These are phyloP conservation scores for Solanum chmielewskii DNA, from an alignment of 257 asterid genomes.

Conservation along the genomic window DNA sequence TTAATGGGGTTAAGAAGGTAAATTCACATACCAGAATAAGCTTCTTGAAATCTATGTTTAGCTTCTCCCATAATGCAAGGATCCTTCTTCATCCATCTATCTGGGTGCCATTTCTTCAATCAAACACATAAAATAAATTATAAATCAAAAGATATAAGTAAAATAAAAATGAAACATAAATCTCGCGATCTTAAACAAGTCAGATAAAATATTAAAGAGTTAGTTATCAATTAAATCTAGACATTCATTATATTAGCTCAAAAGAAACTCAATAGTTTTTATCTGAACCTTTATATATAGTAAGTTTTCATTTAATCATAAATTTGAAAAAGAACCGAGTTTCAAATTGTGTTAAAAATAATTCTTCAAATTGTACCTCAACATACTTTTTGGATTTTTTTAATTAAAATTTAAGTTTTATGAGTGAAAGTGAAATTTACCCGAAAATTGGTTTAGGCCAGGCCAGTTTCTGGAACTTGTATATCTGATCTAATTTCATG, in stretches of 20 bases:
- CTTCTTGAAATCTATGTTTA: conserved; percentile 33
- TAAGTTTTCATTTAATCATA: background rate
- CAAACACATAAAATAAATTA: background rate
- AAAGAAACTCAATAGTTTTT: background rate
- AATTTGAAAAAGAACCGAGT: background rate
- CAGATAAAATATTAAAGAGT: background rate
- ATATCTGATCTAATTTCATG: background rate
- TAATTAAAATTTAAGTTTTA: background rate
- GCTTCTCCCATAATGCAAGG: conserved; percentile 17
- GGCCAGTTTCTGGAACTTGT: background rate
- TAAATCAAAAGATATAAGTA: background rate
- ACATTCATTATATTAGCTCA: background rate
- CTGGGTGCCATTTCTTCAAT: conserved; percentile 42
- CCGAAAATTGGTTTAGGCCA: background rate
- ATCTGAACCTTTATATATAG: background rate
- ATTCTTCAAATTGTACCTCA: background rate
- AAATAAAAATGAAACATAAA: background rate
- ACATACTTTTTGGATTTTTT: background rate
- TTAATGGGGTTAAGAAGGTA: background rate
- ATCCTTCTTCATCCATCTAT: conserved; percentile 23
- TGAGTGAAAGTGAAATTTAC: background rate
- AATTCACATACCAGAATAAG: conserved; percentile 26
- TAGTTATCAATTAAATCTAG: background rate
- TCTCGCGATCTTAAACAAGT: background rate
- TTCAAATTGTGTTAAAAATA: background rate